A percentile compares a stretch with the other conserved stretches of the same genome.
phyloP scores from a whole-genome alignment of 208 protist species.

The Trypanosoma lewisi region DNA sequence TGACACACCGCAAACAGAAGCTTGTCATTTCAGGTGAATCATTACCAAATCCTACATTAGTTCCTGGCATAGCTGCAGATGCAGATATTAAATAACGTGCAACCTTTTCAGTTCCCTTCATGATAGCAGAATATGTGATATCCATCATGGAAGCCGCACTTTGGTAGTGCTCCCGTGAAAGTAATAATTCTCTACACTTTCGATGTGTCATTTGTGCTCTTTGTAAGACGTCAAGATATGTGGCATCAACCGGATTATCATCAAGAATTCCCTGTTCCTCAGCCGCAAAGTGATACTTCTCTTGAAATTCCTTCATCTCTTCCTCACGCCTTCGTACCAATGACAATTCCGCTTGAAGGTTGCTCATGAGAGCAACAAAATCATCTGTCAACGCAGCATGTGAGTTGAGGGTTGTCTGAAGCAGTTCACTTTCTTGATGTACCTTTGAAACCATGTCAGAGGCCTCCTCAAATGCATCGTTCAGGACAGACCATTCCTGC shows the following conservation, averaged over 20 bases:
- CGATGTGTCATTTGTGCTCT: constrained; percentile 58
- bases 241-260: constrained; percentile 48
- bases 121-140: constrained; percentile 66
- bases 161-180: constrained; percentile 57
- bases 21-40: constrained; percentile 68
- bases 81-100: constrained; percentile 54
- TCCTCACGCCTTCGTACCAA: constrained; percentile 52
- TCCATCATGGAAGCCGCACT: constrained; percentile 62
- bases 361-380: constrained; percentile 34
- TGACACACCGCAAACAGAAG: constrained; percentile 69
- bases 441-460: constrained; percentile 48
- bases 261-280: constrained; percentile 65
- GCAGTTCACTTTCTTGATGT: constrained; percentile 37
- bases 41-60: constrained; percentile 15
- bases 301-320: constrained; percentile 63
- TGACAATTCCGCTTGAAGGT: constrained; percentile 39
- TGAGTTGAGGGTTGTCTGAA: constrained; percentile 26
- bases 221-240: constrained; percentile 72
- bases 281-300: constrained; percentile 57
- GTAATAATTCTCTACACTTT: constrained; percentile 58
- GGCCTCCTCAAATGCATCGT: constrained; percentile 51
- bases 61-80: constrained; percentile 15
- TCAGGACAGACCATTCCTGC: constrained; percentile 48
- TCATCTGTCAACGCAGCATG: constrained; percentile 24
- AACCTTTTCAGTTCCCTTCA: constrained; percentile 59